Percentiles rank a stretch among this genome's conserved stretches.
Conservation (phyloP, 768 basidiomycete genomes). For the Fistulinella prunicolor region DNA sequence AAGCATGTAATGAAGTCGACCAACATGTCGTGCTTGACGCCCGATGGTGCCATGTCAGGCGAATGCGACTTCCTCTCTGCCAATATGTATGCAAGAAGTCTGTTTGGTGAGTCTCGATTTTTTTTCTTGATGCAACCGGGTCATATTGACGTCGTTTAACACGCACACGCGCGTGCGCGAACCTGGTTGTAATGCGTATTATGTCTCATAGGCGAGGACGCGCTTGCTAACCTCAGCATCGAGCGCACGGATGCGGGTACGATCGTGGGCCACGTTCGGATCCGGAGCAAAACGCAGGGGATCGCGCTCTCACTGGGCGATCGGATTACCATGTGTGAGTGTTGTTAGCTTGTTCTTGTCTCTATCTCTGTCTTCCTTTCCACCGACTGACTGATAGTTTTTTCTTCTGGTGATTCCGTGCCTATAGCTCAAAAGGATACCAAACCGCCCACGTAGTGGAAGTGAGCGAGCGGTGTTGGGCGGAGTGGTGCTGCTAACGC, state of each 20-base stretch:
- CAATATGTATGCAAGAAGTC: conserved; percentile 92
- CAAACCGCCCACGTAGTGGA: conserved; percentile 29
- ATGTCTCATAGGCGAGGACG: conserved; percentile 74
- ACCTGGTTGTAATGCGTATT: neutral
- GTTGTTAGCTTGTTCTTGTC: neutral
- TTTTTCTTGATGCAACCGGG: no score
- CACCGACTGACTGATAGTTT: no score
- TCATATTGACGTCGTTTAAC: no score
- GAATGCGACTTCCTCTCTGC: conserved; percentile 97
- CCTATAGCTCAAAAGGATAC: conserved; percentile 41
- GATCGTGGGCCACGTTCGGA: conserved; percentile 91
- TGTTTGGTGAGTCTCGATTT: conserved; percentile 70
- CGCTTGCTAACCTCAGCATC: conserved; percentile 90
- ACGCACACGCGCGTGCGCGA: no score
- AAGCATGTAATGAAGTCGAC: conserved; percentile 95
- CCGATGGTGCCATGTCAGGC: conserved; percentile 81
- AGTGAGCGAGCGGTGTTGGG: neutral
- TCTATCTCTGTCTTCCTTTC: no score
- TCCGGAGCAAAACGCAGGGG: conserved; percentile 96
- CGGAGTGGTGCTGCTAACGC: no score
- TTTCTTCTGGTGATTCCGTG: no score
- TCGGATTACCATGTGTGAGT: conserved; percentile 65
- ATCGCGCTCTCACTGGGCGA: conserved; percentile 95
- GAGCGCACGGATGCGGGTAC: conserved; percentile 80
- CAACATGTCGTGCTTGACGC: conserved; percentile 97